Evolutionary conservation across 306 rosid genomes (phyloP).

Genomic region (Begonia fuchsioides): DNA sequence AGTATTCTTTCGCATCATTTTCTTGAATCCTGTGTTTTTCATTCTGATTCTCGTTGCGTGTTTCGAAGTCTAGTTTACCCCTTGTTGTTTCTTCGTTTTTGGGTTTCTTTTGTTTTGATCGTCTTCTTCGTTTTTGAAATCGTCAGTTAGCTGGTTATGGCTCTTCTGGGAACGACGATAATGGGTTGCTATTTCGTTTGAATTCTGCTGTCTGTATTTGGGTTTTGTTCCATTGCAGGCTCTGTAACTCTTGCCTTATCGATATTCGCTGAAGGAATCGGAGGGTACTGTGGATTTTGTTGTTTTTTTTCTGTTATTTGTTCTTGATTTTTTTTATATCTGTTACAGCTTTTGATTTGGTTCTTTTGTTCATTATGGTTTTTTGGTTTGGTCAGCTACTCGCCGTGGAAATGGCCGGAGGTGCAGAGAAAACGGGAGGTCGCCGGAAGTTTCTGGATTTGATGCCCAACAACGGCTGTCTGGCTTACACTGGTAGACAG

Average conservation of each 20-base stretch:
- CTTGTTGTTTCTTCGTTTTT: slow-evolving; percentile 32
- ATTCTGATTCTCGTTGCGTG: slow-evolving; percentile 39
- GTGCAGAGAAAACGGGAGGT: slow-evolving; percentile 35
- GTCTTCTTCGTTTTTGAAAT: slow-evolving; percentile 1
- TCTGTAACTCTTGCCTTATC: too few species aligned
- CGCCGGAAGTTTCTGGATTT: slow-evolving; percentile 58
- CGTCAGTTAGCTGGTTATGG: too few species aligned
- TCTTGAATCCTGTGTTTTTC: slow-evolving; percentile 26
- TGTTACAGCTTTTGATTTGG: neutral
- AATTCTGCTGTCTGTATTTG: neutral
- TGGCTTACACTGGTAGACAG: too few species aligned
- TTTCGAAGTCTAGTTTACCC: slow-evolving; percentile 22
- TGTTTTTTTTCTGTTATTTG: too few species aligned
- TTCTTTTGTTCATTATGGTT: slow-evolving; percentile 6
- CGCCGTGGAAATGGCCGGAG: slow-evolving; percentile 31
- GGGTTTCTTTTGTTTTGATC: slow-evolving; percentile 18
- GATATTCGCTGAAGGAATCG: too few species aligned
- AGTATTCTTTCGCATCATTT: slow-evolving; percentile 42
- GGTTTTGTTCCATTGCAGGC: too few species aligned
- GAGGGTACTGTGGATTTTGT: too few species aligned
- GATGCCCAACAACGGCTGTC: slow-evolving; percentile 37
- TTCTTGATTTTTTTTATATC: too few species aligned
- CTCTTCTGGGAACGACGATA: neutral
- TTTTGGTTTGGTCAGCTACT: neutral
- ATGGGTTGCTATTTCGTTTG: slow-evolving; percentile 1